Evolutionary conservation across 2,329 filamentous ascomycete genomes (phyloP).

Genomic region (Ceratocystis variospora): DNA sequence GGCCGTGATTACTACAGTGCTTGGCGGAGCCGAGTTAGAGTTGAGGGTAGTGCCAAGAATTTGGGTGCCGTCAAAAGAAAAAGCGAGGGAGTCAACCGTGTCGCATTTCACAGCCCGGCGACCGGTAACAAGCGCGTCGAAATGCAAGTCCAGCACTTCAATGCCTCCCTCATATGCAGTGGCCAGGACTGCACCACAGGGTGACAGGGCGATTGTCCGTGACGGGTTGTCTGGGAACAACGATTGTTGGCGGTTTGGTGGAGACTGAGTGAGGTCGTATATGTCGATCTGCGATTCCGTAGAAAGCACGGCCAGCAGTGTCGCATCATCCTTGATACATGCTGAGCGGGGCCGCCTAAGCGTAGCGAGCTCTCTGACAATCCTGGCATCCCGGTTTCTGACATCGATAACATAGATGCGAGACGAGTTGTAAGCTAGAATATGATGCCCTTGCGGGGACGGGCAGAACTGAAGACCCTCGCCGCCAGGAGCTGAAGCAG

Average conservation of each 20-base stretch:
- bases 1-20: constrained; percentile 63
- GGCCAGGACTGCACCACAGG: constrained; percentile 67
- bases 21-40: constrained; percentile 40
- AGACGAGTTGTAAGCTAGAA: constrained; percentile 75
- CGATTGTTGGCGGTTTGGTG: constrained; percentile 57
- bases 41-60: constrained; percentile 61
- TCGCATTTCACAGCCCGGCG: constrained; percentile 67
- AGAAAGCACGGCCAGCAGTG: constrained; percentile 63
- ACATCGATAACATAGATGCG: constrained; percentile 68
- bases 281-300: constrained; percentile 73
- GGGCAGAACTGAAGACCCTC: constrained; percentile 77
- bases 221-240: constrained; percentile 68
- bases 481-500: constrained; percentile 66
- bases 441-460: constrained; percentile 58
- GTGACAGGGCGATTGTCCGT: constrained; percentile 64
- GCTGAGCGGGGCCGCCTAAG: constrained; percentile 59
- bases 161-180: constrained; percentile 81
- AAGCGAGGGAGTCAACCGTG: constrained; percentile 57
- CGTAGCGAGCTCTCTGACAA: constrained; percentile 68
- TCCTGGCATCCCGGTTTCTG: constrained; percentile 42
- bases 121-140: constrained; percentile 49
- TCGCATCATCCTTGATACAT: constrained; percentile 66
- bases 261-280: constrained; percentile 54
- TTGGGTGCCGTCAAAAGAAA: constrained; percentile 66
- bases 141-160: constrained; percentile 64